Base-by-base conservation (phyloP, 2,329 filamentous ascomycete species). In the Pleurostoma richardsiae region DNA sequence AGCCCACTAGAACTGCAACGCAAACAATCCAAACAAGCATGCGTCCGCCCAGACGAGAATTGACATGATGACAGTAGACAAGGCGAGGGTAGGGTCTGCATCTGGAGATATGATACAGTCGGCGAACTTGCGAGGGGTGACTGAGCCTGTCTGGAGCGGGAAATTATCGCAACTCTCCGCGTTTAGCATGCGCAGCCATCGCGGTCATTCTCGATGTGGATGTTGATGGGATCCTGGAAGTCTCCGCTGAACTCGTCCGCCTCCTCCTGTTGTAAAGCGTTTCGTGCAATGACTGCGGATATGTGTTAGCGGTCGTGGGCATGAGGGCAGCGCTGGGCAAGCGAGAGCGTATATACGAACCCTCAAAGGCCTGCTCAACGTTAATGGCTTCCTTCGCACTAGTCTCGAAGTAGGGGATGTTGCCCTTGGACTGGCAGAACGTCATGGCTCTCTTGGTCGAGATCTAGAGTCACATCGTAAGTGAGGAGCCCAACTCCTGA, bases 331-430 rank as follows among this genome's bases (percentile, higher is more conserved):
- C 19, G 19, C 19, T 19, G 19, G 19, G 19, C 19, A 19, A 19
- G 19, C 19, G 19, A 19, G 19, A 19, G 19, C 19, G 33, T 8
- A 8, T 8, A 36, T 41, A 56, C 70, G 50, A 64, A 84, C 83
- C 81, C 67, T 88, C 84, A 57, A 83, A 83, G 29, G 79, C 79
- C 62, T 82, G 90, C 70, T 99, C 94, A 40, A 99, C 94, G 63
- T 99, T 99, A 71, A 96, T 87, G 50, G 92, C 94, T 69, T 99
- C 94, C 76, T 99, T 99, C 51, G 94, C 94, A 70, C 91, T 96
- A 19, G 94, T 99, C 81, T 99, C 94, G 62, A 99, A 99, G 71
- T 99, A 99, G 19, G 94, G 94, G 55, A 99, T 96, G 50, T 90
- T 90, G 42, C 92, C 92, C 72, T 97, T 96, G 48, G 90, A 95